Conservation (phyloP, 441 rosid species). For the Bruguiera hainesii region DNA sequence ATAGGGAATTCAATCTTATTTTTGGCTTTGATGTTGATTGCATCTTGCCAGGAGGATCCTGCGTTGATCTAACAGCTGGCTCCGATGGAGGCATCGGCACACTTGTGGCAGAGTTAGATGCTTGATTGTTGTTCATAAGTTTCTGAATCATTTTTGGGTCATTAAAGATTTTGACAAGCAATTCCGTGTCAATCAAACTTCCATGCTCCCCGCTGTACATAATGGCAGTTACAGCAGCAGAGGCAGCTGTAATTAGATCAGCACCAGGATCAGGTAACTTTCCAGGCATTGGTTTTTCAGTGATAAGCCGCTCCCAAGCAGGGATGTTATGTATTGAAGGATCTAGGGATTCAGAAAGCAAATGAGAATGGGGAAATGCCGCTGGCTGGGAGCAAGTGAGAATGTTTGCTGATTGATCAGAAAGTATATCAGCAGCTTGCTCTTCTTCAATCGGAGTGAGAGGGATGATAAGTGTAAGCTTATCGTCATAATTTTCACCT, state of each 20-base stretch:
- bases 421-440: constrained; percentile 21
- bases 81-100: constrained; percentile 6
- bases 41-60: constrained; percentile 8
- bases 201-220: constrained; percentile 37
- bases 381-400: constrained; percentile 8
- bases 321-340: constrained; percentile 1
- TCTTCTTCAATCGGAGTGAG: constrained; percentile 53
- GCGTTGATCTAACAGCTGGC: background rate
- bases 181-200: constrained; percentile 48
- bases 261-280: constrained; percentile 24
- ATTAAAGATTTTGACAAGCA: constrained; percentile 52
- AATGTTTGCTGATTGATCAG: constrained; percentile 15
- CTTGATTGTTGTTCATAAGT: constrained; percentile 23
- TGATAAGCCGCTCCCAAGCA: background rate
- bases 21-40: constrained; percentile 18
- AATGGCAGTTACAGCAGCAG: constrained; percentile 36
- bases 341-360: constrained; percentile 19
- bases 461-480: constrained; percentile 51
- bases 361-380: constrained; percentile 12
- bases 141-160: constrained; percentile 48
- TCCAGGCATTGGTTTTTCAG: constrained; percentile 19
- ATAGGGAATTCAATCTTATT: background rate
- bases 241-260: constrained; percentile 34
- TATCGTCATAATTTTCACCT: constrained; percentile 43
- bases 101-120: constrained; percentile 7